These are phyloP conservation scores for Phallus indusiatus DNA, from an alignment of 768 basidiomycete genomes.

Conservation along the genomic window DNA sequence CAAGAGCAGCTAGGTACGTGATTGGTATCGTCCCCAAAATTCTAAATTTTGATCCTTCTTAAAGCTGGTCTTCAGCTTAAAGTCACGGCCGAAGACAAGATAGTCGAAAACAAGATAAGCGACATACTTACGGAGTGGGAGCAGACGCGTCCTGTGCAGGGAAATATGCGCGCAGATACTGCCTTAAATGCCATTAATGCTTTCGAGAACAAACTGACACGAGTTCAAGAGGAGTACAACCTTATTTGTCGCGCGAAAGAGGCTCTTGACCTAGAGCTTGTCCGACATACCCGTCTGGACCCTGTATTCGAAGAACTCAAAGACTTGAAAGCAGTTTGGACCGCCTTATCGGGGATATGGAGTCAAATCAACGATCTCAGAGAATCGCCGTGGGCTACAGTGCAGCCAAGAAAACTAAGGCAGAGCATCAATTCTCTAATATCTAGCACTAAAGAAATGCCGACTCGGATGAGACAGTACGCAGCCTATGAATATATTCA, in stretches of 20 bases:
- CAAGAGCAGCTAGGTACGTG: constrained; percentile 89
- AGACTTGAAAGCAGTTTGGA: constrained; percentile 98
- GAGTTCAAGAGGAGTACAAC: constrained; percentile 91
- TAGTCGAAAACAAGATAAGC: constrained; percentile 90
- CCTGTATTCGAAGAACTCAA: constrained; percentile 93
- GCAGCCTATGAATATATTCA: constrained; percentile 98
- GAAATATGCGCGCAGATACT: constrained; percentile 89
- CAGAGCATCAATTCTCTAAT: constrained; percentile 89
- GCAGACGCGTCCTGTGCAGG: constrained; percentile 90
- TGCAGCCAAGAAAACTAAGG: constrained; percentile 90
- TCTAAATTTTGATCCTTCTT: background rate
- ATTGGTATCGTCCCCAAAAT: background rate
- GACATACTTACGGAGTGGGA: constrained; percentile 93
- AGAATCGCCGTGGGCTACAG: constrained; percentile 83
- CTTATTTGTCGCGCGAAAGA: constrained; percentile 95
- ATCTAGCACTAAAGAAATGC: constrained; percentile 96
- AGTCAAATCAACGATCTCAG: constrained; percentile 81
- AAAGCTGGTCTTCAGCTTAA: constrained; percentile 94
- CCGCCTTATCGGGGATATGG: constrained; percentile 96
- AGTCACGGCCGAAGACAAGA: constrained; percentile 99
- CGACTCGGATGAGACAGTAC: constrained; percentile 97
- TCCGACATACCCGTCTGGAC: constrained; percentile 81
- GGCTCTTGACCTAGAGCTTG: constrained; percentile 87
- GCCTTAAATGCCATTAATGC: constrained; percentile 95
- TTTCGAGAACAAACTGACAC: constrained; percentile 83